phyloP scores from a whole-genome alignment of 2,329 filamentous ascomycete genomes.

The Penicillium olsonii region DNA sequence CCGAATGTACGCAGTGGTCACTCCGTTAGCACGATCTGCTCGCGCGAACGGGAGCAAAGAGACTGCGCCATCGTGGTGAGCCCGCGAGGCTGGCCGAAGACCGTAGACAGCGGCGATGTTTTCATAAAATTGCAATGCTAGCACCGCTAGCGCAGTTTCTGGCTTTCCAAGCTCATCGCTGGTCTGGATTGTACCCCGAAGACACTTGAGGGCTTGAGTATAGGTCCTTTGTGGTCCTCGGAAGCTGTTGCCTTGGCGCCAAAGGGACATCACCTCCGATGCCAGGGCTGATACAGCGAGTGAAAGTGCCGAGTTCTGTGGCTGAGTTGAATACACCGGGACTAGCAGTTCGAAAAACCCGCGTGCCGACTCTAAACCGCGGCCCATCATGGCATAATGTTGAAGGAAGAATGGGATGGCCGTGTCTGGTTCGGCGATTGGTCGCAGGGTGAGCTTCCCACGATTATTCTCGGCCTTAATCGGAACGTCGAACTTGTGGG shows the following conservation, averaged over 20 bases:
- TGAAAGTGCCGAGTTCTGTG: background rate
- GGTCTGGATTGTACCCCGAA: background rate
- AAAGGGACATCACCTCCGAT: background rate
- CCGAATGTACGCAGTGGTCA: background rate
- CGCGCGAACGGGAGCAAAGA: conserved; percentile 15
- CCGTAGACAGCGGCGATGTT: conserved; percentile 19
- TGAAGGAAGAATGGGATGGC: conserved; percentile 6
- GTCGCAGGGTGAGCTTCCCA: background rate
- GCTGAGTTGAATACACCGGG: background rate
- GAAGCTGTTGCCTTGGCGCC: background rate
- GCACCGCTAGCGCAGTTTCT: conserved; percentile 14
- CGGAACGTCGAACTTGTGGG: background rate
- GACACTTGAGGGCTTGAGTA: background rate
- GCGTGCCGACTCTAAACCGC: conserved; percentile 15
- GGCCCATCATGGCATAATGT: conserved; percentile 5
- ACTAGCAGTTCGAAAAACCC: conserved; percentile 13
- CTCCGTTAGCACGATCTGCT: background rate
- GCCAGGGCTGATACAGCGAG: background rate
- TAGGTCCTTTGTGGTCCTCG: background rate
- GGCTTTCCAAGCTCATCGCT: background rate
- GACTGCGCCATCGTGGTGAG: conserved; percentile 20
- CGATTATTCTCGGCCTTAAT: background rate
- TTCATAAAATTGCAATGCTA: conserved; percentile 23
- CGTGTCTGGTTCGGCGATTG: background rate
- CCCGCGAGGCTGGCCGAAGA: conserved; percentile 9